Evolutionary conservation across 192 early-diverging fungal genomes (phyloP).

Genomic region (Geranomyces michiganensis): DNA sequence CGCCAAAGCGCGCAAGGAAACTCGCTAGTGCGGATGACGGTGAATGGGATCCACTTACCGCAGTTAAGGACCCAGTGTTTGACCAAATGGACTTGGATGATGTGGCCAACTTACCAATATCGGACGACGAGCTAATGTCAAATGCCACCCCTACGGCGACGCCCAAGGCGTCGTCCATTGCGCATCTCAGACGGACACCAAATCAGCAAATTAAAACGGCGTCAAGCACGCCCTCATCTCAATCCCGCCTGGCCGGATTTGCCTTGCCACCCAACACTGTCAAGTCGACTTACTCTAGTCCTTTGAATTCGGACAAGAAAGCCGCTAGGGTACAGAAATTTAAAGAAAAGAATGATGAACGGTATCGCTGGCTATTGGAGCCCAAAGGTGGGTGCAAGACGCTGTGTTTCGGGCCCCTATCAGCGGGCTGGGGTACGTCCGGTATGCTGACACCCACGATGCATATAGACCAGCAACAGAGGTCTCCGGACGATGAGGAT

Average conservation of each 20-base stretch:
- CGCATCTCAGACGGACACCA: background rate
- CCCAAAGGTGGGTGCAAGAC: slow-evolving; percentile 47
- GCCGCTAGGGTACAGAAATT: slow-evolving; percentile 50
- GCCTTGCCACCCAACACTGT: slow-evolving; percentile 18
- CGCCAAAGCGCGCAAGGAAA: slow-evolving; percentile 10
- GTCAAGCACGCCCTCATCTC: background rate
- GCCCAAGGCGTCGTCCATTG: slow-evolving; percentile 8
- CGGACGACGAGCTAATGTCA: slow-evolving; percentile 14
- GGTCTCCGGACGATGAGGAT: slow-evolving; percentile 59
- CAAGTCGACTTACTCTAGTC: slow-evolving; percentile 4
- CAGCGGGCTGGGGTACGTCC: background rate
- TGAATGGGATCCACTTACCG: slow-evolving; percentile 11
- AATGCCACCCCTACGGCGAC: background rate
- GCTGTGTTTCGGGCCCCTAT: no score
- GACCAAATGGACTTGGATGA: slow-evolving; percentile 5
- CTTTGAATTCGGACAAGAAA: slow-evolving; percentile 19
- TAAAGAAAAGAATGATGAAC: slow-evolving; percentile 81
- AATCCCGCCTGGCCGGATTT: slow-evolving; percentile 4
- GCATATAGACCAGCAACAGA: slow-evolving; percentile 16
- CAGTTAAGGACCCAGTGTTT: background rate
- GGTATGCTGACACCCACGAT: background rate
- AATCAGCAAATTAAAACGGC: background rate
- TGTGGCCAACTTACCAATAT: background rate
- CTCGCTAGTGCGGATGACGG: slow-evolving; percentile 5
- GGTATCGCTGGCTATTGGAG: slow-evolving; percentile 88